Base-by-base conservation (phyloP, 257 asterid species). In the Buddleja alternifolia region DNA sequence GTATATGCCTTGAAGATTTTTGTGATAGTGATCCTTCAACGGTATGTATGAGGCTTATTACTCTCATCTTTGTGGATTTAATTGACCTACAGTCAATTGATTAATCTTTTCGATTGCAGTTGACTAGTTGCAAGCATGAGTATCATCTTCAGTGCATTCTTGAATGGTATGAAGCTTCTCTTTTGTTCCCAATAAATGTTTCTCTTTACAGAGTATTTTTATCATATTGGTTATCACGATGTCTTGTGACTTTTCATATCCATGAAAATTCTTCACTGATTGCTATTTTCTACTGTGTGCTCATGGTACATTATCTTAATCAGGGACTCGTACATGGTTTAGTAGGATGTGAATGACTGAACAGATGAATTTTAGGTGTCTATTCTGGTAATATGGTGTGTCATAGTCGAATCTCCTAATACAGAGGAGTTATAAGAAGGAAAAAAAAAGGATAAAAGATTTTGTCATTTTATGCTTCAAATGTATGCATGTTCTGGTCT, bases 121-220 rank as follows among this genome's bases (percentile, higher is more conserved):
- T 90, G 84, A 90, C 97, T 41, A 80, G 76, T 80, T 90, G 97
- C 86, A 90, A 86, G 83, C 97, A 88, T 34, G 97, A 91, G 81
- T 91, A 85, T 79, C 96, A 91, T 75, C 97, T 91, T 62, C 97
- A 91, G 23, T 91, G 97, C 77, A 79, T 91, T 60, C 95, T 91
- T 71, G 97, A 91, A 73, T 91, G 97, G 96, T 91, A 82, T 24
- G 16, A 12, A 36, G 24, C 29, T 52, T 29, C 42, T 39, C 44
- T 56, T 42, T 52, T 14, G 10, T 34, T 54, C 17, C 20, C 17
- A n/a, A 15, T 48, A 14, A 1, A 34, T 41, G 19, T 6, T 53
- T 45, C 16, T 58, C 8, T 24, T 15, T 8, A 10, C 19, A 55
- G 8, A 17, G n/a, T 40, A 37, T 16, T 19, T n/a, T 15, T 48